Base-by-base conservation (phyloP, 495 filamentous ascomycete genomes). In the Chaetomium fimeti region DNA sequence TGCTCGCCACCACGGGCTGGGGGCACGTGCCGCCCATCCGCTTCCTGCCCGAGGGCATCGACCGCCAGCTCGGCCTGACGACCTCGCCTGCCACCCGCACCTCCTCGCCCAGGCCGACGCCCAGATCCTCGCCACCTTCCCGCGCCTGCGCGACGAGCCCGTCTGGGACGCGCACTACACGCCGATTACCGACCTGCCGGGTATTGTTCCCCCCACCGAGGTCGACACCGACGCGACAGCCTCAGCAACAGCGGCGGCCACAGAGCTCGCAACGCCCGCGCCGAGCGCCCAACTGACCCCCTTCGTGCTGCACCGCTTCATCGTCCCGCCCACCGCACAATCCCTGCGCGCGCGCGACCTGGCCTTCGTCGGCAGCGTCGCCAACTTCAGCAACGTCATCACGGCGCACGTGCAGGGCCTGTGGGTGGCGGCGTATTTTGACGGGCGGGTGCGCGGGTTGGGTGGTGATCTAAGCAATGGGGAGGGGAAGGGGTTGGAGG, bases 1-100 rank as follows among this genome's bases (percentile, higher is more conserved):
- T 93, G 9, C 80, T 91, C 60, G 87, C 82, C 68, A 80, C 81
- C 43, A 89, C 85, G 0, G 87, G 86, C 51, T 91, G 88, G 84
- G 82, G 84, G 66, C 80, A 82, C 38, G 79, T 75, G 3, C 83
- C 88, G 2, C 78, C 82, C 12, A 79, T 91, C 64, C 81, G 82
- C 45, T 87, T 91, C 71, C 66, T 84, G 2, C 84, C 87, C 3
- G 78, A 79, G 47, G 83, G 75, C 4, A 77, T 79, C 51, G 75
- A 79, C n/a, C 65, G 45, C 7, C 75, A 77, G 51, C 67, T 79
- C 24, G 77, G 77, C 25, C 59, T 79, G 54, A 27, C 27, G 64
- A 61, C 27, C 42, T 49, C 11, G 49, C 61, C 22, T 66, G 73
- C 56, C 63, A 69, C 16, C 70, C 71, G 16, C 62, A 64, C 13